phyloP scores from a whole-genome alignment of 1,284 basidiomycete species.

The Cutaneotrichosporon sp. region DNA sequence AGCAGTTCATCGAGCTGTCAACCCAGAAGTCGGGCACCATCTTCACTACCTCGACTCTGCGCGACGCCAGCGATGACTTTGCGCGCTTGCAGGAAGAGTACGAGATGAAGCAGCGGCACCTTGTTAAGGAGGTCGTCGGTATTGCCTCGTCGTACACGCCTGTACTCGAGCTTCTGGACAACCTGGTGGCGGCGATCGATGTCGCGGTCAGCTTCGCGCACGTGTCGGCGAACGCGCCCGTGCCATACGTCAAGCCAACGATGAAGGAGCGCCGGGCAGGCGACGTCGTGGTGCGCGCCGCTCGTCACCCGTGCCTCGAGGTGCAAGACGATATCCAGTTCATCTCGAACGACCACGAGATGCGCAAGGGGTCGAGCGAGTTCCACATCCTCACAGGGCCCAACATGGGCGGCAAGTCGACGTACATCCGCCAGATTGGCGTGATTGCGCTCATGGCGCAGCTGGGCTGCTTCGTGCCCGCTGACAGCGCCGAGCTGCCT shows the following conservation, averaged over 20 bases:
- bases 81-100: slow-evolving; percentile 71
- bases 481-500: slow-evolving; percentile 77
- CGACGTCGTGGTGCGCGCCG: slow-evolving; percentile 73
- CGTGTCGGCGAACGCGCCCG: slow-evolving; percentile 81
- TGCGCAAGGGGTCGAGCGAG: slow-evolving; percentile 50
- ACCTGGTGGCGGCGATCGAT: slow-evolving; percentile 84
- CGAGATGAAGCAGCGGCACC: slow-evolving; percentile 69
- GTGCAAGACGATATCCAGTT: slow-evolving; percentile 94
- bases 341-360: slow-evolving; percentile 78
- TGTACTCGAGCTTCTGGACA: slow-evolving; percentile 86
- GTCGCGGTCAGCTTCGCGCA: slow-evolving; percentile 91
- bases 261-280: slow-evolving; percentile 69
- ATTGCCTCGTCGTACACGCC: slow-evolving; percentile 93
- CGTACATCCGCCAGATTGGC: slow-evolving; percentile 87
- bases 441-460: slow-evolving; percentile 96
- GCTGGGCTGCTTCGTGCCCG: slow-evolving; percentile 93
- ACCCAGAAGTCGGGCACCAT: slow-evolving; percentile 86
- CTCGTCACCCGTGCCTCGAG: slow-evolving; percentile 94
- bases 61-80: slow-evolving; percentile 72
- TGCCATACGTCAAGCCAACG: slow-evolving; percentile 71
- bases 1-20: slow-evolving; percentile 79
- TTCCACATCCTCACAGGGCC: slow-evolving; percentile 68
- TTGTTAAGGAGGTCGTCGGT: slow-evolving; percentile 90
- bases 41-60: slow-evolving; percentile 83
- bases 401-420: slow-evolving; percentile 96